A percentile compares a stretch with the other conserved stretches of the same genome.
Evolutionary conservation across 495 filamentous ascomycete genomes (phyloP).

Genomic region (Aspergillus diversus): DNA sequence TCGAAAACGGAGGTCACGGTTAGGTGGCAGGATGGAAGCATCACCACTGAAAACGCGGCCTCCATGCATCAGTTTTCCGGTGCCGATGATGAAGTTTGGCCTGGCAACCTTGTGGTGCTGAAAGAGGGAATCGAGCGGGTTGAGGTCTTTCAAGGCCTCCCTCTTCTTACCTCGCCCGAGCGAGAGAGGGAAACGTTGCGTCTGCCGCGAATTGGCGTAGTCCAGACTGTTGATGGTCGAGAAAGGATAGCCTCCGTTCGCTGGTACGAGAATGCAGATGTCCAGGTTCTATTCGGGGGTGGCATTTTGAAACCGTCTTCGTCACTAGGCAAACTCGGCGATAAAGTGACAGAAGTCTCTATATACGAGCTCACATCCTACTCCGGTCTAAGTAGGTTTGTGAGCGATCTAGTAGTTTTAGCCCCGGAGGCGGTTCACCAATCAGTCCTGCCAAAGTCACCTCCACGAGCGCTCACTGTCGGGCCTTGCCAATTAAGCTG

Average conservation of each 20-base stretch:
- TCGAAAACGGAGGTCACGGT: conserved; percentile 53
- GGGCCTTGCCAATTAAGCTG: conserved; percentile 23
- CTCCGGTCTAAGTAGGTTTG: conserved; percentile 43
- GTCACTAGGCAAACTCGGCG: conserved; percentile 44
- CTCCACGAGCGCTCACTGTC: not conserved
- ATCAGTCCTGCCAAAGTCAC: conserved; percentile 13
- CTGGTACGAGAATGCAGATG: conserved; percentile 53
- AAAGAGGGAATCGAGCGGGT: conserved; percentile 40
- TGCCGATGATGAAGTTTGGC: conserved; percentile 58
- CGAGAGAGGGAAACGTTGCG: conserved; percentile 7
- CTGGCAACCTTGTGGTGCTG: conserved; percentile 59
- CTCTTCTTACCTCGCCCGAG: not conserved
- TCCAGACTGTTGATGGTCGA: conserved; percentile 57
- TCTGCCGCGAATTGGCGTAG: conserved; percentile 54
- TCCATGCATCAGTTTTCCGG: conserved; percentile 50
- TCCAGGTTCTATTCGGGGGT: conserved; percentile 43
- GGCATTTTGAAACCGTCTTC: conserved; percentile 35
- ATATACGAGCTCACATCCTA: conserved; percentile 58
- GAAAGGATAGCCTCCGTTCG: conserved; percentile 58
- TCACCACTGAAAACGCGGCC: conserved; percentile 45
- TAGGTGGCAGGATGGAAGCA: conserved; percentile 62
- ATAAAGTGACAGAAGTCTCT: conserved; percentile 53
- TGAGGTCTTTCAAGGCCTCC: not conserved
- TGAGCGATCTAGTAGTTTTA: conserved; percentile 57
- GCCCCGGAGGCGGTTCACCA: conserved; percentile 33